phyloP scores from a whole-genome alignment of 345 rosid species.

The Murraya paniculata region DNA sequence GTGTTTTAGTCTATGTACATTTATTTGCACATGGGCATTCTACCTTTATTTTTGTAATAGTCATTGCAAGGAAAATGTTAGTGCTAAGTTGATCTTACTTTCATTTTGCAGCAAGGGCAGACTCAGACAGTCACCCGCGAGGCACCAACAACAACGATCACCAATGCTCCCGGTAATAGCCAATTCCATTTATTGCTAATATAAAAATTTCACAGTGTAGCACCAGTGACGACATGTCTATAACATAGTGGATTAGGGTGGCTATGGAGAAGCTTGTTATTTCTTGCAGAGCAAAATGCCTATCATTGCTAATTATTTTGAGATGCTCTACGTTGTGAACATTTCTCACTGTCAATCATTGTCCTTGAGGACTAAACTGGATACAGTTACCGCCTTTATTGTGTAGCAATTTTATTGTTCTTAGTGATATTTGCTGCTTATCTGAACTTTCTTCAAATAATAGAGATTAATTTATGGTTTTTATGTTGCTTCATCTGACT shows the following conservation, averaged over 20 bases:
- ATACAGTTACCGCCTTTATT: background rate
- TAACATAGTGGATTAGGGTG: background rate
- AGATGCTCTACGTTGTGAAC: background rate
- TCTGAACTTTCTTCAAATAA: background rate
- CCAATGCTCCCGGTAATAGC: conserved; percentile 81
- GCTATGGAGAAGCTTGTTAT: background rate
- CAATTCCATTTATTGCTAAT: background rate
- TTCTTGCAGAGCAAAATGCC: background rate
- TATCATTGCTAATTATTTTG: background rate
- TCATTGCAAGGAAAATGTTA: background rate
- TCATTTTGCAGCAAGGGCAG: conserved; percentile 60
- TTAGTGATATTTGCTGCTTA: background rate
- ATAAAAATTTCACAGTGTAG: background rate
- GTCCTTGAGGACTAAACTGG: background rate
- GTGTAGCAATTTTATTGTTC: background rate
- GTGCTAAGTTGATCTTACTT: background rate
- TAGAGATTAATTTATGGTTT: background rate
- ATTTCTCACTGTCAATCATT: background rate
- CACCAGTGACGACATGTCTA: background rate
- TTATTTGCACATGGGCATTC: background rate
- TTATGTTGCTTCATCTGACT: too few relatives aligned
- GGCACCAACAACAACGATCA: conserved; percentile 77
- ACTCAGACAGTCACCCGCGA: conserved; percentile 76
- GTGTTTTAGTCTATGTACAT: too few relatives aligned
- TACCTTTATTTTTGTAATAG: background rate